Conservation (phyloP, 2,329 filamentous ascomycete genomes). For the Trichoderma atroviride region DNA sequence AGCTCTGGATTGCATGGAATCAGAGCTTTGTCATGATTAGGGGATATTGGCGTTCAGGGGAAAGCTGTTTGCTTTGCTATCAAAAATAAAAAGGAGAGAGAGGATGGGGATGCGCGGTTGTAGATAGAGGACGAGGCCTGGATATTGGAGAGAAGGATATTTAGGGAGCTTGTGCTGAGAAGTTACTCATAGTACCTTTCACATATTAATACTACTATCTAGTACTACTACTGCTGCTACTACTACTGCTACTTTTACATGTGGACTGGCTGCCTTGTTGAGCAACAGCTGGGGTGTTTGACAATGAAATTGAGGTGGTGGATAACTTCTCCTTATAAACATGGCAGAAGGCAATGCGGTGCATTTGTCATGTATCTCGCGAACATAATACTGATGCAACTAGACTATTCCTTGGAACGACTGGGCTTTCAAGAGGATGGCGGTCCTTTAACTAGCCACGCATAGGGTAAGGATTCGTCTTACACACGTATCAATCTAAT, state of each 20-base stretch:
- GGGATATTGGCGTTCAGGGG: conserved; percentile 16
- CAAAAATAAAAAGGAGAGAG: conserved; percentile 2
- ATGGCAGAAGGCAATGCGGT: neutral
- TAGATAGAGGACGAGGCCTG: neutral
- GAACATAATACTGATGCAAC: neutral
- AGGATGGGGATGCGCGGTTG: neutral
- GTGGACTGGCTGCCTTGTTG: no score
- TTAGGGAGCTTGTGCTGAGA: neutral
- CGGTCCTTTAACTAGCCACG: neutral
- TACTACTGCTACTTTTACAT: no score
- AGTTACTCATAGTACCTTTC: no score
- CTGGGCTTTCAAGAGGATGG: neutral
- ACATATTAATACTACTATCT: no score
- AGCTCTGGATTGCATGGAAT: neutral
- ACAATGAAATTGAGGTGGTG: no score
- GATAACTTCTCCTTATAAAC: neutral
- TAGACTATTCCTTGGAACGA: neutral
- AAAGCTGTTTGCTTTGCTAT: conserved; percentile 13
- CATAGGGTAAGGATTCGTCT: conserved; percentile 4
- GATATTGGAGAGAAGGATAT: neutral
- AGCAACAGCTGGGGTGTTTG: no score
- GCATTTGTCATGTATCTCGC: neutral
- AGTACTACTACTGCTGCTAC: no score
- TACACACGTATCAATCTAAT: neutral
- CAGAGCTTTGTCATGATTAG: neutral